These are phyloP conservation scores for Diaporthe ilicicola DNA, from an alignment of 2,329 filamentous ascomycete species.

Conservation along the genomic window DNA sequence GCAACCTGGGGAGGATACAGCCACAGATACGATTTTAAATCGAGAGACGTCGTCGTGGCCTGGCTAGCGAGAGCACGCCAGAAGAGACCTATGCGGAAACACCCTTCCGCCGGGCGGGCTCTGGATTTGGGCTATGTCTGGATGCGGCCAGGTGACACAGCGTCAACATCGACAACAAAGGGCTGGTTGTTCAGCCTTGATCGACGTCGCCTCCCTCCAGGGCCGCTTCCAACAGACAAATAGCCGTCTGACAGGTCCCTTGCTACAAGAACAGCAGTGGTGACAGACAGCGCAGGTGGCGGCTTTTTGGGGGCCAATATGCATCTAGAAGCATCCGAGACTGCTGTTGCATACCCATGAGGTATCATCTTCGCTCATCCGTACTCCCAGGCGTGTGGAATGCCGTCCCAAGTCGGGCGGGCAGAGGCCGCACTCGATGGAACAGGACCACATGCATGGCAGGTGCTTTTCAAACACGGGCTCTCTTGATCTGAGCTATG, in stretches of 20 bases:
- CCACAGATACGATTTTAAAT: neutral
- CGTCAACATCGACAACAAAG: slow-evolving; percentile 21
- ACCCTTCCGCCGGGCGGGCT: neutral
- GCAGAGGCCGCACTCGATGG: neutral
- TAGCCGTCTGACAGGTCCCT: neutral
- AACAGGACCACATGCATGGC: neutral
- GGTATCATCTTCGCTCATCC: slow-evolving; percentile 5
- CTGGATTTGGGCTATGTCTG: neutral
- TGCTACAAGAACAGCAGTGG: neutral
- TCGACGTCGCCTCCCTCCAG: neutral
- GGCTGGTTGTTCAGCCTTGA: slow-evolving; percentile 24
- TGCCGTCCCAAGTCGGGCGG: slow-evolving; percentile 5
- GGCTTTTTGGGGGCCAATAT: slow-evolving; percentile 12
- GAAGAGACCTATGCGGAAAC: neutral
- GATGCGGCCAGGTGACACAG: slow-evolving; percentile 23
- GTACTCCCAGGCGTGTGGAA: neutral
- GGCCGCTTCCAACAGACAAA: neutral
- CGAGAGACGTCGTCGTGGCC: neutral
- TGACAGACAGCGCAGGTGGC: neutral
- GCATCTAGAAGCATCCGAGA: slow-evolving; percentile 18
- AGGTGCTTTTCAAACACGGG: neutral
- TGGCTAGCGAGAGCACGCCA: neutral
- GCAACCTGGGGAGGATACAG: neutral
- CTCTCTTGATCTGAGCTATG: neutral
- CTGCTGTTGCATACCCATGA: neutral